These are phyloP conservation scores for Cetraspora pellucida DNA, from an alignment of 192 early-diverging fungal genomes.

Conservation along the genomic window DNA sequence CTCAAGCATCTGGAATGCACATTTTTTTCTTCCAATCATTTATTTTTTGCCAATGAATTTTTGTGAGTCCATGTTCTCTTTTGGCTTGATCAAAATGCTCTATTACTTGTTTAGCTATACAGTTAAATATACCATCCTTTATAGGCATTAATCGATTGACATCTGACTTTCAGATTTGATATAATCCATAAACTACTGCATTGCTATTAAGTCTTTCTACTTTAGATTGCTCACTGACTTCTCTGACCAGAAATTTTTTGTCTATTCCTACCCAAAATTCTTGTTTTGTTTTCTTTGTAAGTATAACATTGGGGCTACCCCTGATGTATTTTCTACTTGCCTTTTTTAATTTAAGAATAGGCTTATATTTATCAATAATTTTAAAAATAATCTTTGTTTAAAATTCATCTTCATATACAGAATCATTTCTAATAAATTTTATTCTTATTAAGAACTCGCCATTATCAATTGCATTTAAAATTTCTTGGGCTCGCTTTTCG, in stretches of 20 bases:
- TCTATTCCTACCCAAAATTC: not conserved
- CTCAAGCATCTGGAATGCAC: not conserved
- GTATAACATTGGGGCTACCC: not conserved
- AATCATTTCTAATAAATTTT: constrained; percentile 15
- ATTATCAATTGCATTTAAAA: constrained; percentile 30
- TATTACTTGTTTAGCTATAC: constrained; percentile 13
- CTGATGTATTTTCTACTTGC: not conserved
- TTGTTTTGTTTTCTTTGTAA: constrained; percentile 7
- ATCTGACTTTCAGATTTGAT: constrained; percentile 20
- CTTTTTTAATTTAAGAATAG: not conserved
- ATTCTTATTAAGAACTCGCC: constrained; percentile 2
- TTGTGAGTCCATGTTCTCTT: constrained; percentile 10
- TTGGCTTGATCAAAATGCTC: constrained; percentile 22
- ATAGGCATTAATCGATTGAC: constrained; percentile 20
- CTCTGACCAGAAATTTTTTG: constrained; percentile 1
- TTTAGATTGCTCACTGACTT: not conserved
- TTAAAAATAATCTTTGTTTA: not conserved
- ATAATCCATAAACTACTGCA: constrained; percentile 24
- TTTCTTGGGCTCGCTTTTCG: not conserved
- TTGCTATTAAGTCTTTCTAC: not conserved
- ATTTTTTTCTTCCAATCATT: constrained; percentile 5
- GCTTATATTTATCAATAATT: not conserved
- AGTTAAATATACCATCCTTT: constrained; percentile 23
- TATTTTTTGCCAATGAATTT: constrained; percentile 18
- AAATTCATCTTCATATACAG: no score